These are phyloP conservation scores for Inga leiocalycina DNA, from an alignment of 306 rosid genomes.

Conservation along the genomic window DNA sequence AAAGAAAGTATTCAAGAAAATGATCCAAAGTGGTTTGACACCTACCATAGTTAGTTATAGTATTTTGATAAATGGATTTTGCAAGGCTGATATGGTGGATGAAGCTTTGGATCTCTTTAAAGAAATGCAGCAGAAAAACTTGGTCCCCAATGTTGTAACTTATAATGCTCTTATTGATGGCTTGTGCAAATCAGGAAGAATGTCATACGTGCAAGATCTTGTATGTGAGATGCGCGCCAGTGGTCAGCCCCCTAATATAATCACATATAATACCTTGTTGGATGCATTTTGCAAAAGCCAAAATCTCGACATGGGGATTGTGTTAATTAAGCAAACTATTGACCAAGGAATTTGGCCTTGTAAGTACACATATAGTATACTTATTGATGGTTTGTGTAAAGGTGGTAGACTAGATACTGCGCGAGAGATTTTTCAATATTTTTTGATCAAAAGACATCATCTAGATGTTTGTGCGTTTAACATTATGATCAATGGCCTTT, in stretches of 20 bases:
- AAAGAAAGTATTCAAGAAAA: neutral
- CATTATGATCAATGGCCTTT: conserved; percentile 6
- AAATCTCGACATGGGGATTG: neutral
- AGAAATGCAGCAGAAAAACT: neutral
- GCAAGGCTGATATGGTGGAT: neutral
- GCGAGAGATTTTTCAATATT: neutral
- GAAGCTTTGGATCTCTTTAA: conserved; percentile 7
- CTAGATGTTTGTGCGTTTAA: neutral
- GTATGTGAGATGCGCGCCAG: neutral
- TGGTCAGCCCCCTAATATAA: neutral
- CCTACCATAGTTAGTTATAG: neutral
- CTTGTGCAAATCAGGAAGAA: neutral
- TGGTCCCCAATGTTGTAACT: neutral
- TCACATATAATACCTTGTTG: neutral
- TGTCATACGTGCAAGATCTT: neutral
- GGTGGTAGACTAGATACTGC: conserved; percentile 7
- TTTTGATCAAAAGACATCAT: neutral
- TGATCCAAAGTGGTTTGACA: neutral
- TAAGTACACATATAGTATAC: conserved; percentile 2
- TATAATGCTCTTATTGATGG: conserved; percentile 1
- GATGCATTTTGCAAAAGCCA: conserved; percentile 10
- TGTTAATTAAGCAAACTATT: neutral
- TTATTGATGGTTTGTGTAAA: neutral
- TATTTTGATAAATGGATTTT: neutral
- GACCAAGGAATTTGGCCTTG: neutral